Evolutionary conservation across 2,329 filamentous ascomycete genomes (phyloP).

Genomic region (Colletotrichum musicola): DNA sequence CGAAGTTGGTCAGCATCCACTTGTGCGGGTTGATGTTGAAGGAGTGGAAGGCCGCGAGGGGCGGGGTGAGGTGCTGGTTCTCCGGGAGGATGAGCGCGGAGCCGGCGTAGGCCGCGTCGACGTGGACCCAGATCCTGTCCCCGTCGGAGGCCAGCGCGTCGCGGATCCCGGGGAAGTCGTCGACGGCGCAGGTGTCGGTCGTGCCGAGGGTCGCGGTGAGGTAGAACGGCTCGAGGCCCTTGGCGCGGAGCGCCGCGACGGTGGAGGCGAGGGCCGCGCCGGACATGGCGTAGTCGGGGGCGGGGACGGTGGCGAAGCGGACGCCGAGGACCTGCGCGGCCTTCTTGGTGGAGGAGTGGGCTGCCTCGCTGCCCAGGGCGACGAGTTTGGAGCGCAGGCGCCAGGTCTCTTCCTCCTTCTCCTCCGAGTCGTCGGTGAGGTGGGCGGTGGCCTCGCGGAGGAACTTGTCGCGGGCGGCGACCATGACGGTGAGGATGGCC

Average conservation of each 20-base stretch:
- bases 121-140: constrained; percentile 85
- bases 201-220: constrained; percentile 87
- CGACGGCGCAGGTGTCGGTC: constrained; percentile 88
- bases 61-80: constrained; percentile 75
- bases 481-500: constrained; percentile 86
- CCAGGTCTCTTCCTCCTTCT: constrained; percentile 78
- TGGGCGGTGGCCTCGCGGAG: constrained; percentile 70
- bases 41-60: constrained; percentile 79
- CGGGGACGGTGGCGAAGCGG: constrained; percentile 79
- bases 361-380: constrained; percentile 81
- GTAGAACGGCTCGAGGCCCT: constrained; percentile 87
- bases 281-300: constrained; percentile 77
- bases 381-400: constrained; percentile 71
- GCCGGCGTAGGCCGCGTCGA: constrained; percentile 94
- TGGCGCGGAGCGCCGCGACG: constrained; percentile 73
- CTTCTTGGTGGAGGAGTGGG: constrained; percentile 89
- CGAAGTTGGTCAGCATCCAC: constrained; percentile 95
- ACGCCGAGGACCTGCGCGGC: constrained; percentile 88
- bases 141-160: constrained; percentile 52
- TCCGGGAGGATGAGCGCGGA: constrained; percentile 86
- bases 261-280: constrained; percentile 70
- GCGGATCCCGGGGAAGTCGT: constrained; percentile 81
- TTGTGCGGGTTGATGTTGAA: constrained; percentile 99
- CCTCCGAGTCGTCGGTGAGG: constrained; percentile 64
- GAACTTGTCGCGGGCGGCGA: constrained; percentile 86